Base-by-base conservation (phyloP, 2,329 filamentous ascomycete species). In the Aspergillus costaricaensis region DNA sequence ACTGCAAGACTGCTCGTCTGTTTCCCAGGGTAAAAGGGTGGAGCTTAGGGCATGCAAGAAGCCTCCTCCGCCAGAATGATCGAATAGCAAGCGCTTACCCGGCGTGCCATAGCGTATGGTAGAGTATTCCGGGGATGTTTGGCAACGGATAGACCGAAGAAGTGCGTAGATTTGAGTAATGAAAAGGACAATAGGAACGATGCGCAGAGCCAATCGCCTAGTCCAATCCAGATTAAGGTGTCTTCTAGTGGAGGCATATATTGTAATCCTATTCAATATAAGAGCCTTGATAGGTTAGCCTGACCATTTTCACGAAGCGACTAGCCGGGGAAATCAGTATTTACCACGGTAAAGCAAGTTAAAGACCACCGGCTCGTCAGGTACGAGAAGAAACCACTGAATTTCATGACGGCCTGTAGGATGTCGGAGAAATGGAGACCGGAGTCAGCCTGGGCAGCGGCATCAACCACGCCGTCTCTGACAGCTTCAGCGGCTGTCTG, bases 301-400 rank as follows among this genome's bases (percentile, higher is more conserved):
- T 27, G 7, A 19, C 49, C 25, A 30, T 32, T 17, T 12, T 27
- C 36, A 12, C n/a, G 2, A 12, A n/a, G 32, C 36, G 36, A 17
- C 17, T 27, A 5, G 30, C 41, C 17, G 15, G 17, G 39, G 50
- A 44, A 19, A 27, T 15, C 50, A 14, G 55, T 25, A 71, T 79
- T 75, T 74, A 86, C 83, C 82, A 94, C 91, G 39, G 88, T 86
- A 68, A 98, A 88, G 69, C 92, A 97, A 55, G 89, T 88, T 60
- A 98, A 80, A 0, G 94, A 93, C 95, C 95, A 98, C 76, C 90
- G 90, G 76, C 91, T 96, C 1, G 91, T 96, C 47, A 92, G 83
- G 76, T 98, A 99, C 68, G 88, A 90, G 76, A 98, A 93, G 60
- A 98, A 87, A 62, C 91, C 92, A 48, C 91, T 91, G 47, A 97